Evolutionary conservation across 805 yeast genomes (phyloP), one percentile per base, ranked within the genome.

Genomic region (Wickerhamiella kazuoi): DNA sequence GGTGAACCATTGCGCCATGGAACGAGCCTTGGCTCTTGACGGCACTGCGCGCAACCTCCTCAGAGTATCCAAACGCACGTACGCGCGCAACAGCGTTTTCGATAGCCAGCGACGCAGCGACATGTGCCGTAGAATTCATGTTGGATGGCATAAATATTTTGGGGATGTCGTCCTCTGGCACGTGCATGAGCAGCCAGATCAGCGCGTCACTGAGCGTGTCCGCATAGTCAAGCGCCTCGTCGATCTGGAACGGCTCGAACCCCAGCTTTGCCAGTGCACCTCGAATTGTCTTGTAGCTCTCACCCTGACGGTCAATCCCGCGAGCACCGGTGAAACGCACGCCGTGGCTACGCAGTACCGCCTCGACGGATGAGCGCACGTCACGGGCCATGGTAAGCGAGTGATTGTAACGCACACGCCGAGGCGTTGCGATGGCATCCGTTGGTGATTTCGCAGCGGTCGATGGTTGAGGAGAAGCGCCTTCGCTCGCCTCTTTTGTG

Each of bases 131-230:
- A 18, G 50, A 48, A 3, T 59, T 59, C 1, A 52, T 44, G 35
- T 51, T 44, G 13, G 56, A 46, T 14, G 58, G 58, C 36, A 51
- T 38, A 37, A 63, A 63, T 28, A 47, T 38, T 17, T 46, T 42
- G 2, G 98, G 98, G 24, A 87, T 61, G 50, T 87, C 98, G 52
- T 86, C 97, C 46, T 90, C 96, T 0, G 97, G 97, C 3, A 87
- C 71, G 51, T 87, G 90, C 47, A 86, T 76, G 9, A 87, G 59
- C 16, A 87, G 66, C 87, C 90, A 79, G 44, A 76, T 81, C 33
- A 79, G 56, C 0, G 77, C 66, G 19, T 68, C 72, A 1, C 68
- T 63, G 40, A 72, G 65, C 1, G 67, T 49, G 3, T 52, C 46
- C 0, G 61, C 54, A 50, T 80, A 80, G 21, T 62, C 59, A 35